A percentile compares a stretch with the other conserved stretches of the same genome.
phyloP scores from a whole-genome alignment of 2,329 filamentous ascomycete species.

The Botrytis aclada region DNA sequence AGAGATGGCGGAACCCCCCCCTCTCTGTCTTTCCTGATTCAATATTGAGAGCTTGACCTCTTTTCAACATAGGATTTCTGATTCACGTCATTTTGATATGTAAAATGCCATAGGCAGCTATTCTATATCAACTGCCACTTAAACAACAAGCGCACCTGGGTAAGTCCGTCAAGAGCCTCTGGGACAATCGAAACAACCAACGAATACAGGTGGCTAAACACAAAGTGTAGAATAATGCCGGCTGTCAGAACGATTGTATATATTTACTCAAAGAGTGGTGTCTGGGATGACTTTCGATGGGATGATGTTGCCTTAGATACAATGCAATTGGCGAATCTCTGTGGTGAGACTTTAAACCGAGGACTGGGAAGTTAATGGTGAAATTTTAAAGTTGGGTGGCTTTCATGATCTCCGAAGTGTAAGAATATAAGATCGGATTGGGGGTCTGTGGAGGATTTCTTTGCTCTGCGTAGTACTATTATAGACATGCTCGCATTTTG shows the following conservation, averaged over 20 bases:
- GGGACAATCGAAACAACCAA: not conserved
- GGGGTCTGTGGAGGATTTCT: no score
- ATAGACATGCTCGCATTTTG: no score
- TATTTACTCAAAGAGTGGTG: rapidly evolving
- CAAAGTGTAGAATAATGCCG: not conserved
- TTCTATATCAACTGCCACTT: not conserved
- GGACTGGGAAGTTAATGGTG: not conserved
- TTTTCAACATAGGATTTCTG: not conserved
- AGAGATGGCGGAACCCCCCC: not conserved
- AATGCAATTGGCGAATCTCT: not conserved
- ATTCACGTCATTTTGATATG: not conserved
- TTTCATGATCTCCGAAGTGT: no score
- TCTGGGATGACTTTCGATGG: not conserved
- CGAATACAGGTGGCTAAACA: not conserved
- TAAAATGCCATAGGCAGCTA: rapidly evolving
- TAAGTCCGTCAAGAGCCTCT: not conserved
- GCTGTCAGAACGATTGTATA: not conserved
- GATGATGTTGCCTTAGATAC: not conserved
- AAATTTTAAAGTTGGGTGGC: not conserved
- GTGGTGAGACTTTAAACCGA: not conserved
- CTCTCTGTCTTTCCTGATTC: not conserved
- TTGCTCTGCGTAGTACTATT: no score
- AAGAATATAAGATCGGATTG: no score
- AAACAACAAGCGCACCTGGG: no score
- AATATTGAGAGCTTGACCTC: not conserved